Evolutionary conservation across 441 rosid species (phyloP), one percentile per base, ranked within the genome.

Genomic region (Theobroma grandiflorum): DNA sequence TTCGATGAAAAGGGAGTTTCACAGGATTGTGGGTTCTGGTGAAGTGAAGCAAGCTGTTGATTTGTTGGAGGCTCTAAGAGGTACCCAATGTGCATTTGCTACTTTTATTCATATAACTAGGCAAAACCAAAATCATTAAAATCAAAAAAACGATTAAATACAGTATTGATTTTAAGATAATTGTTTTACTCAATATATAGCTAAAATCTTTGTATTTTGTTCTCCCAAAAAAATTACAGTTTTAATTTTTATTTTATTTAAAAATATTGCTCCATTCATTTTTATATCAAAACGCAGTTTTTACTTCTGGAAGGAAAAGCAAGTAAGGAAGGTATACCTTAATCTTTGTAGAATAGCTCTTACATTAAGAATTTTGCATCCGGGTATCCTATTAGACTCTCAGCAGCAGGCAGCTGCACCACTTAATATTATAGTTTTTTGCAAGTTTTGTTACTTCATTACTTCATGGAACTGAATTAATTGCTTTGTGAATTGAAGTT

Each of bases 21-120:
- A 83, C 40, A 87, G 91, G 76, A 84, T 90, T 82, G 84, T 87
- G 79, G 85, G 86, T 59, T 81, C 82, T 66, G 85, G 89, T 66
- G 88, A 86, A 77, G 89, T 91, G 47, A 89, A 87, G 85, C 82
- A 83, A 79, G 79, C 89, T 79, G 85, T 93, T 79, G 88, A 85
- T 40, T 84, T 92, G 68, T 82, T 91, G 93, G 99, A 95, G 91
- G 81, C 83, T 84, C 92, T 95, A 69, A 89, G 91, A 2, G 97
- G 99, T 96, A 81, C 81, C 75, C n/a, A 71, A 52, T 55, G 16
- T n/a, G 16, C 37, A 22, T 50, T 18, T 38, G 47, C 59, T 47
- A 52, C 42, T 49, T 26, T 49, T 47, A 33, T 71, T 49, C 58
- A 15, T 53, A 22, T 45, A 6, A 45, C 9, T 12, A 26, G 9